Base-by-base conservation (phyloP, 2,329 filamentous ascomycete species). In the Herpotrichia juniperi region DNA sequence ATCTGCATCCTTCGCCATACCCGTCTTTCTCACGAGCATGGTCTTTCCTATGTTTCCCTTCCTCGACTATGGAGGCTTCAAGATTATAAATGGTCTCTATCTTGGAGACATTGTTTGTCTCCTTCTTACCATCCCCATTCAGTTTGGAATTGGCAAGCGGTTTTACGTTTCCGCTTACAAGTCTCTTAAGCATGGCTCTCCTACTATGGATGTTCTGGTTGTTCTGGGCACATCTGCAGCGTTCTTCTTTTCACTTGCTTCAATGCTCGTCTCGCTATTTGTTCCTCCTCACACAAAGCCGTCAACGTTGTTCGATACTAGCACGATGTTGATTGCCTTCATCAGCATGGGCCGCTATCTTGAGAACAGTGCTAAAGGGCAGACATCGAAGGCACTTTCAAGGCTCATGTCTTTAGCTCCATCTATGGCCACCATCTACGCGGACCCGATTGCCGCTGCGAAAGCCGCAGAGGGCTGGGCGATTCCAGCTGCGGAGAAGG, bases 281-380 rank as follows among this genome's bases (percentile, higher is more conserved):
- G 80, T 84, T n/a, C 79, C 85, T 19, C 90, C 91, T 6, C 91
- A 97, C 69, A 84, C 82, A 2, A 85, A 90, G 42, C 94, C 94
- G 1, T 87, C 86, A 57, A 97, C 92, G 1, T 89, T 97, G 14
- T 99, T 99, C 66, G 94, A 99, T 69, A 99, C 94, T 1, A 97
- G 93, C 75, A 96, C 92, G 19, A 99, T 97, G 94, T 82, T 99
- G 46, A 93, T 99, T 72, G 96, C 92, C 0, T 97, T 99, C 71
- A 91, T 97, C 72, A 92, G 89, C 1, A 78, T 99, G 2, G 91
- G 94, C 3, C 87, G 94, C 30, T 99, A 89, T 77, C 77, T 99
- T 16, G 94, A 99, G 75, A 99, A 97, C 70, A 81, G 87, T 16
- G 94, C 94, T 46, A 99, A 97, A 77, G 94, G 94, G 0, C 91